Conservation (phyloP, 2,329 filamentous ascomycete species). For the Exophiala sp. region DNA sequence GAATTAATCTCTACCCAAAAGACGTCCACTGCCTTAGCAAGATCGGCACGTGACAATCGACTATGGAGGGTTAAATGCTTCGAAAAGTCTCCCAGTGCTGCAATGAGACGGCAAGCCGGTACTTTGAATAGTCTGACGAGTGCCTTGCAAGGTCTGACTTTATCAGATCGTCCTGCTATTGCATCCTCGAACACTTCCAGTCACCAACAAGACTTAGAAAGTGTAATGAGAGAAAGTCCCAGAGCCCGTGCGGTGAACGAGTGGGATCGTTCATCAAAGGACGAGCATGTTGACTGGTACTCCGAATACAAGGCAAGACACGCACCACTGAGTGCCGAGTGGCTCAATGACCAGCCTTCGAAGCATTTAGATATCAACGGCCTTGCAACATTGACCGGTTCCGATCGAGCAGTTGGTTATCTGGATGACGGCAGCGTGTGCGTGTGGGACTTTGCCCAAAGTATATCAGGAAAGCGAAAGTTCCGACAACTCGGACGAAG, state of each 20-base stretch:
- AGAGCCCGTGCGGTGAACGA: constrained; percentile 63
- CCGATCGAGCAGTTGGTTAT: constrained; percentile 49
- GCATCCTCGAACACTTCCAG: background rate
- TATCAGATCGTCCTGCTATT: constrained; percentile 10
- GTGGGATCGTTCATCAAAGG: constrained; percentile 76
- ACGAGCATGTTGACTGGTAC: constrained; percentile 77
- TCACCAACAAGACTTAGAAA: constrained; percentile 23
- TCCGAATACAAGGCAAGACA: constrained; percentile 82
- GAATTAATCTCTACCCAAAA: constrained; percentile 67
- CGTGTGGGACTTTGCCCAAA: constrained; percentile 69
- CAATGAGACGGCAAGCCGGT: constrained; percentile 25
- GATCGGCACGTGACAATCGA: constrained; percentile 67
- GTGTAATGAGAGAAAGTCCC: constrained; percentile 35
- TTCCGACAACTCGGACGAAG: constrained; percentile 67
- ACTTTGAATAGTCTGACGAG: constrained; percentile 27
- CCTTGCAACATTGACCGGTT: constrained; percentile 38
- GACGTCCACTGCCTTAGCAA: constrained; percentile 63
- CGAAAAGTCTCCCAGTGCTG: constrained; percentile 63
- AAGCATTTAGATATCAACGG: constrained; percentile 35
- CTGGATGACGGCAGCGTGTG: constrained; percentile 85
- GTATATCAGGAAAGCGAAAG: constrained; percentile 49
- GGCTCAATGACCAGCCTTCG: constrained; percentile 59
- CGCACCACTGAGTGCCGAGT: constrained; percentile 68
- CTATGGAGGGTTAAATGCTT: constrained; percentile 78
- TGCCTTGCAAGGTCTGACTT: constrained; percentile 30